Percentiles rank a stretch among this genome's conserved stretches.
Evolutionary conservation across 768 basidiomycete genomes (phyloP).

Genomic region (Sporobolomyces pararoseus): DNA sequence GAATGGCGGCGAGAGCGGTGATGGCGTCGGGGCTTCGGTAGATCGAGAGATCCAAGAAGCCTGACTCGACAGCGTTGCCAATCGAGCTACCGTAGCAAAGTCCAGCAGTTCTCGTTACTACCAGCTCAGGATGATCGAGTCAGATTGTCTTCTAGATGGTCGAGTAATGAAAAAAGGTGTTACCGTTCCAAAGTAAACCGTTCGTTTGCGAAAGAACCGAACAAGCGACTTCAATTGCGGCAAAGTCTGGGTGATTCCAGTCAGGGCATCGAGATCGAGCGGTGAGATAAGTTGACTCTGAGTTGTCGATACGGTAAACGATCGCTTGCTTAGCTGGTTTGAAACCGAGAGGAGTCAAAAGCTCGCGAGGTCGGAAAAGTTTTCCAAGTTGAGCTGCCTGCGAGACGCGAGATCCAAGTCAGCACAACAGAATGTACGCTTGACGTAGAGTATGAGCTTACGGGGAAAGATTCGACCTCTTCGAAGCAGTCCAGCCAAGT

Average conservation of each 20-base stretch:
- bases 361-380: conserved; percentile 62
- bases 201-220: conserved; percentile 20
- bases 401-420: no score
- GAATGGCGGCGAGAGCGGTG: conserved; percentile 73
- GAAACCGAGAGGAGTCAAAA: conserved; percentile 68
- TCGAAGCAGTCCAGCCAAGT: conserved; percentile 69
- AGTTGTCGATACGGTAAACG: conserved; percentile 81
- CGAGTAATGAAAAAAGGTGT: conserved; percentile 74
- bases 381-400: conserved; percentile 55
- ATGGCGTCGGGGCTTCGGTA: conserved; percentile 47
- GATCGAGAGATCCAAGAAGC: conserved; percentile 13
- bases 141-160: conserved; percentile 68
- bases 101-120: conserved; percentile 72
- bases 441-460: no score
- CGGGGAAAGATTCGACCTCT: conserved; percentile 56
- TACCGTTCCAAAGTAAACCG: conserved; percentile 63
- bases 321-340: conserved; percentile 64
- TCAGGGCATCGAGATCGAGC: conserved; percentile 53
- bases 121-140: conserved; percentile 60
- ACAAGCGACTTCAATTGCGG: not conserved
- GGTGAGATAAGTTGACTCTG: conserved; percentile 72
- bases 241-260: conserved; percentile 46
- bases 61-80: conserved; percentile 7
- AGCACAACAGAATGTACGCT: no score
- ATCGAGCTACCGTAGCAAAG: conserved; percentile 59